phyloP scores from a whole-genome alignment of 805 yeast genomes.

The Debaryomyces prosopidis region DNA sequence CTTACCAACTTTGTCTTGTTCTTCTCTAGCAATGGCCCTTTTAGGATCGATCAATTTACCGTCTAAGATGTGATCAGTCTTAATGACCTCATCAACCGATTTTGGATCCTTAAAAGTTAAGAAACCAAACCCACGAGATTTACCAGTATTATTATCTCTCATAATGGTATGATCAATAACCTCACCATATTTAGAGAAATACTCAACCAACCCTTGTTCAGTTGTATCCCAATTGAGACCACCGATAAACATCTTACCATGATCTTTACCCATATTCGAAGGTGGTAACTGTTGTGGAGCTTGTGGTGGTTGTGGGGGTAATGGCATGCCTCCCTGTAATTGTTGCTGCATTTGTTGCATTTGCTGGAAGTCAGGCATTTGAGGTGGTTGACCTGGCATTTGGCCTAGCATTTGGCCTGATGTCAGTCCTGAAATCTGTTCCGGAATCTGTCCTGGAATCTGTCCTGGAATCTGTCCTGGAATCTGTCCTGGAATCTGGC shows the following conservation, averaged over 20 bases:
- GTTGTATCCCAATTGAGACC: conserved; percentile 98
- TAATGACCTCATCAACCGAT: conserved; percentile 83
- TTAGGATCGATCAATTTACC: conserved; percentile 97
- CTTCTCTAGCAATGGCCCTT: conserved; percentile 95
- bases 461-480: conserved; percentile 3
- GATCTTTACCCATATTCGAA: conserved; percentile 51
- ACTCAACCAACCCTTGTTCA: conserved; percentile 79
- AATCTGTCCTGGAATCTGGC: not conserved
- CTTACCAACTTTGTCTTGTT: conserved; percentile 95
- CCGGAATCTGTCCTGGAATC: too few species aligned
- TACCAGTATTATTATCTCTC: conserved; percentile 85
- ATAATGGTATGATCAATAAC: conserved; percentile 86
- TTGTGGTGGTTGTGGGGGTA: conserved; percentile 7
- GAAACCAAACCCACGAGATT: conserved; percentile 94
- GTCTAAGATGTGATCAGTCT: conserved; percentile 84
- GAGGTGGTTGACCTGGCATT: conserved; percentile 8
- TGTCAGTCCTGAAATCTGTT: too few species aligned
- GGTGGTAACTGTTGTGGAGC: conserved; percentile 21
- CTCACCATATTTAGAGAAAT: conserved; percentile 86
- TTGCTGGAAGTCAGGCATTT: conserved; percentile 6
- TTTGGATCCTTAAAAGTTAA: conserved; percentile 79
- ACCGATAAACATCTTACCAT: conserved; percentile 92
- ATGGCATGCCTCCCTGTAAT: not conserved
- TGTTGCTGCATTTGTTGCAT: conserved; percentile 5
- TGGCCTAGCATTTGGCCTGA: too few species aligned